Percentiles rank a stretch among this genome's conserved stretches.
Evolutionary conservation across 148 eudicot species (phyloP).

Genomic region (Camellia granthamiana): DNA sequence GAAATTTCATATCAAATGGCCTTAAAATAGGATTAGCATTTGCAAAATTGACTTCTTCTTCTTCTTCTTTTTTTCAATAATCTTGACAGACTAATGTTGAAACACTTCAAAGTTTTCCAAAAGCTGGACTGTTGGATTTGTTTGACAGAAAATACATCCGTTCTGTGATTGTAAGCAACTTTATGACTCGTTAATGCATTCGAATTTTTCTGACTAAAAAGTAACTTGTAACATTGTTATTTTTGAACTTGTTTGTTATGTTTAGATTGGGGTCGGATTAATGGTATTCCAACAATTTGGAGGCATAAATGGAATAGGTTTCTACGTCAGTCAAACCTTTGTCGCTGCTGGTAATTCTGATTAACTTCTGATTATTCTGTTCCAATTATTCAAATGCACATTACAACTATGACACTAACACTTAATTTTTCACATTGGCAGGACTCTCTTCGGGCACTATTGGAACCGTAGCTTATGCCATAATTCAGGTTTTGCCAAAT

Average conservation of each 20-base stretch:
- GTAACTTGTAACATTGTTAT: too few relatives aligned
- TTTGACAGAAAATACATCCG: conserved; percentile 52
- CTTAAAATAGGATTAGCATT: background rate
- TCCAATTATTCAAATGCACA: too few relatives aligned
- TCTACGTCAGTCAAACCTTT: conserved; percentile 69
- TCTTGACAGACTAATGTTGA: conserved; percentile 41
- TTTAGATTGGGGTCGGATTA: conserved; percentile 77
- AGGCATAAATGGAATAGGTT: conserved; percentile 78
- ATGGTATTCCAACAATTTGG: conserved; percentile 86
- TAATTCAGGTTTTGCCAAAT: conserved; percentile 36
- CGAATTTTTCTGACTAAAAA: too few relatives aligned
- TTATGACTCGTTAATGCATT: background rate
- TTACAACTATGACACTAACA: background rate
- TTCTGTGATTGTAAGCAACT: conserved; percentile 62
- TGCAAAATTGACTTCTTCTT: background rate
- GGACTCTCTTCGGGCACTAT: conserved; percentile 56
- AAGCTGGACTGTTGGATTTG: conserved; percentile 53
- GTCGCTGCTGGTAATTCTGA: conserved; percentile 46
- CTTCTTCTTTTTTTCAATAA: too few relatives aligned
- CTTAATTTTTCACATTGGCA: conserved; percentile 10
- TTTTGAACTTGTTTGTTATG: background rate
- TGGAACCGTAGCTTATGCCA: conserved; percentile 63
- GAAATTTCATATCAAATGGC: too few relatives aligned
- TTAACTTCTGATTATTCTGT: background rate
- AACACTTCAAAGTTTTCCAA: conserved; percentile 47